Evolutionary conservation across 805 yeast species (phyloP), one percentile per base, ranked within the genome.

Genomic region (Schizosaccharomyces cryophilus): DNA sequence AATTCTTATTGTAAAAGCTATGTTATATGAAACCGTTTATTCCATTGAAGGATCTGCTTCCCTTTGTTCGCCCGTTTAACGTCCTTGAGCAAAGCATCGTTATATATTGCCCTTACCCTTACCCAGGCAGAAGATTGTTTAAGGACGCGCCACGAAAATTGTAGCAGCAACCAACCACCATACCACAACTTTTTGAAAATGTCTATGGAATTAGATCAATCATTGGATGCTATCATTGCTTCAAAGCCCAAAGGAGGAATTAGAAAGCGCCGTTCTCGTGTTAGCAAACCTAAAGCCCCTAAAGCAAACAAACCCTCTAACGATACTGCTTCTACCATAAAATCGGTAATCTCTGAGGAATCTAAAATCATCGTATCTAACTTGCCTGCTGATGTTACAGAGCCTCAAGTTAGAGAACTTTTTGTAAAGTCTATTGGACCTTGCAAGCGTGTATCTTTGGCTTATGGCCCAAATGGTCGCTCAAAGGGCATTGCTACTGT

Each of bases 401-500:
- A 51, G 29, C 31, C 56, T 51, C 56, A 51, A 65, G 47, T 61
- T 42, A 62, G 88, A 95, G 95, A 87, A 74, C 93, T 87, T 74
- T 89, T 93, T 73, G 79, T 82, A 68, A 77, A 84, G 63, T 87
- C 85, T 74, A 80, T 93, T 66, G 98, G 98, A 67, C 86, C 88
- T 65, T 87, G 90, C 67, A 75, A 74, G 66, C 77, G 78, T 64
- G 83, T 85, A 70, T 75, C 80, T 61, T 78, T 87, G 69, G 78
- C 83, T 67, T 93, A 85, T 77, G 87, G 87, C 70, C 87, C 83
- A 73, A 82, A 79, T 71, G 98, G 97, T 61, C 81, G 81, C 72
- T 87, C 95, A 65, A 85, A 85, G 65, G 98, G 98, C 73, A 80
- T 82, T 75, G 95, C 95, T 64, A 87, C 93, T 62, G 80, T 93